These are phyloP conservation scores for Chenopodium suecicum DNA, from an alignment of 148 eudicot species.

Conservation along the genomic window DNA sequence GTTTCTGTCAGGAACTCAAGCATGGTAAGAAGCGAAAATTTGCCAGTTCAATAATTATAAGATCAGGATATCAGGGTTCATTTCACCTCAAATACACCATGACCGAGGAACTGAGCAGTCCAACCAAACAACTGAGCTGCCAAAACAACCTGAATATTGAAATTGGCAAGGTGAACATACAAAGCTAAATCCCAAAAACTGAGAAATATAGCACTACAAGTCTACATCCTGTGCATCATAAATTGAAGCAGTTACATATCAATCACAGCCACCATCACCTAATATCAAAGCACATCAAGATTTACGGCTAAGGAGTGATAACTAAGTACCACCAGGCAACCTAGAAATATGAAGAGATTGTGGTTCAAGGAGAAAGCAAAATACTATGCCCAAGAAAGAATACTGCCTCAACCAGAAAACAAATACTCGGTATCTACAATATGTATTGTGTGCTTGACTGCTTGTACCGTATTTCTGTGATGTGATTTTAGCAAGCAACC, in stretches of 20 bases:
- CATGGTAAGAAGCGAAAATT: conserved; percentile 7
- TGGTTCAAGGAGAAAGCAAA: no score
- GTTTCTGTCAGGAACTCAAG: conserved; percentile 47
- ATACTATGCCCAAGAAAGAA: not conserved
- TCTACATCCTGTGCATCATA: not conserved
- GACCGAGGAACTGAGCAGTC: conserved; percentile 88
- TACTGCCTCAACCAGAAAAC: no score
- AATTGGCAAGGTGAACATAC: not conserved
- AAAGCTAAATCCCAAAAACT: not conserved
- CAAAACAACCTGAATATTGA: conserved; percentile 61
- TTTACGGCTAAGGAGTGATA: no score
- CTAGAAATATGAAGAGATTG: no score
- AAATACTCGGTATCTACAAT: no score
- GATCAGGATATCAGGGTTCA: not conserved
- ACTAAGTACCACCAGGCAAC: no score
- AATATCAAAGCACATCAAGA: not conserved
- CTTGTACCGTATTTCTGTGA: no score
- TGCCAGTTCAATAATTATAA: not conserved
- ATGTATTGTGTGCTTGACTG: no score
- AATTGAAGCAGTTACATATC: not conserved
- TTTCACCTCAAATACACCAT: conserved; percentile 88
- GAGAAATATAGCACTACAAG: not conserved
- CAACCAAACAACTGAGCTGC: conserved; percentile 77
- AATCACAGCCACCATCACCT: not conserved
- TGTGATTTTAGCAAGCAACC: not conserved